These are phyloP conservation scores for Pseudogymnoascus pannorum DNA, from an alignment of 2,329 filamentous ascomycete species.

Conservation along the genomic window DNA sequence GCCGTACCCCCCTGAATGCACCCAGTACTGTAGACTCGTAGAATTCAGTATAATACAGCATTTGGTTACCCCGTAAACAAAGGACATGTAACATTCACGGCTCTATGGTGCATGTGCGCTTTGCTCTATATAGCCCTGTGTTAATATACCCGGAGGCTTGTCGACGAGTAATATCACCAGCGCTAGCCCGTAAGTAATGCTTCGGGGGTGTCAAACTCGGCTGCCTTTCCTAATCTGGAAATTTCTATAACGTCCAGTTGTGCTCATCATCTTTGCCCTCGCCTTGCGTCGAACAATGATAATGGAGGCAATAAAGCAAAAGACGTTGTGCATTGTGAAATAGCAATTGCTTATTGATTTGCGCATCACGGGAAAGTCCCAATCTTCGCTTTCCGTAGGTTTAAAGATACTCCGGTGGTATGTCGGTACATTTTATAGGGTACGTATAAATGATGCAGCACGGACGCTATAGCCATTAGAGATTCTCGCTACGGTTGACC, in stretches of 20 bases:
- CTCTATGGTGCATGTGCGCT: not conserved
- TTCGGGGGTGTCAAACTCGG: conserved; percentile 5
- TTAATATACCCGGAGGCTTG: not conserved
- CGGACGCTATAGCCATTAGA: conserved; percentile 4
- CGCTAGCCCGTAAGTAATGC: conserved; percentile 3
- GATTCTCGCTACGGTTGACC: conserved; percentile 8
- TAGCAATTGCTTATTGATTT: not conserved
- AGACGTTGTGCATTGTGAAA: not conserved
- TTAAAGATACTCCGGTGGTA: not conserved
- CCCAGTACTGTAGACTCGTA: not conserved
- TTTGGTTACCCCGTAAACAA: conserved; percentile 5
- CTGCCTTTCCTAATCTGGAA: not conserved
- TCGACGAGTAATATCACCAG: conserved; percentile 1
- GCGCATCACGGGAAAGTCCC: not conserved
- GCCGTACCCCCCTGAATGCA: not conserved
- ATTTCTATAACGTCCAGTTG: not conserved
- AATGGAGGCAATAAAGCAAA: not conserved
- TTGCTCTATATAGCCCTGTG: not conserved
- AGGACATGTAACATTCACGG: conserved; percentile 4
- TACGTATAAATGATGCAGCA: not conserved
- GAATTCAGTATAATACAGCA: not conserved
- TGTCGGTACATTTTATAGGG: not conserved
- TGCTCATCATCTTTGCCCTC: not conserved
- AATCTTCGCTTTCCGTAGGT: not conserved
- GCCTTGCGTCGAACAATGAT: not conserved